phyloP scores from a whole-genome alignment of 148 eudicot species.

The Drosera capensis region DNA sequence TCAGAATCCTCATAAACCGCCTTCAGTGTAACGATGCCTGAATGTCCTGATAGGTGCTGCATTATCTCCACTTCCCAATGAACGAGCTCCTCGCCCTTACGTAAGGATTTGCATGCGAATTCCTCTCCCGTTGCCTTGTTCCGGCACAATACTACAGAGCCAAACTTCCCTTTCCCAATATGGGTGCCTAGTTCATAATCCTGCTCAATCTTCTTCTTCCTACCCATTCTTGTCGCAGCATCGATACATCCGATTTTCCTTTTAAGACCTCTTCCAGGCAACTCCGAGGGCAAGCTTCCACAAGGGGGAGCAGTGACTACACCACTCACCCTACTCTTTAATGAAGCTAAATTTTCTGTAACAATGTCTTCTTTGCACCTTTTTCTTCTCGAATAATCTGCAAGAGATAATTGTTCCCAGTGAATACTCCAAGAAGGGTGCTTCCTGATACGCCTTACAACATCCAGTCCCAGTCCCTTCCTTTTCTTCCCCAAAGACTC shows the following conservation, averaged over 20 bases:
- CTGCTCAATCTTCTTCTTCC: conserved; percentile 43
- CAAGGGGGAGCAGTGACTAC: conserved; percentile 48
- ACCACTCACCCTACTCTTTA: conserved; percentile 30
- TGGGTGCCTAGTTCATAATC: conserved; percentile 26
- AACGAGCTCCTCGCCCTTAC: conserved; percentile 42
- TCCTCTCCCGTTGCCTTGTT: conserved; percentile 31
- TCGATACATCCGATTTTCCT: conserved; percentile 61
- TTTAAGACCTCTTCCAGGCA: conserved; percentile 42
- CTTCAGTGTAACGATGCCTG: conserved; percentile 34
- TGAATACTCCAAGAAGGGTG: conserved; percentile 11
- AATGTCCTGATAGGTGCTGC: conserved; percentile 49
- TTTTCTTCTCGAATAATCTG: conserved; percentile 43
- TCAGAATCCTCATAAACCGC: conserved; percentile 60
- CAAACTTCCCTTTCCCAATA: conserved; percentile 43
- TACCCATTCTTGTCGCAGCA: conserved; percentile 37
- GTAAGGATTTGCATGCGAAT: conserved; percentile 37
- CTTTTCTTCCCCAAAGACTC: conserved; percentile 55
- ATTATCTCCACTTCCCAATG: conserved; percentile 48
- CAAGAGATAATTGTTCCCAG: conserved; percentile 46
- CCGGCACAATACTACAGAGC: conserved; percentile 36
- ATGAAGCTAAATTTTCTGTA: conserved; percentile 12
- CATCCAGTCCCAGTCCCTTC: conserved; percentile 50
- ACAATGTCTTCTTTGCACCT: conserved; percentile 37
- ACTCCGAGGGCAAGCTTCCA: conserved; percentile 24
- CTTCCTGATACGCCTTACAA: conserved; percentile 7